Evolutionary conservation across 2,329 filamentous ascomycete species (phyloP), one percentile per base, ranked within the genome.

Genomic region (Trichothecium roseum): DNA sequence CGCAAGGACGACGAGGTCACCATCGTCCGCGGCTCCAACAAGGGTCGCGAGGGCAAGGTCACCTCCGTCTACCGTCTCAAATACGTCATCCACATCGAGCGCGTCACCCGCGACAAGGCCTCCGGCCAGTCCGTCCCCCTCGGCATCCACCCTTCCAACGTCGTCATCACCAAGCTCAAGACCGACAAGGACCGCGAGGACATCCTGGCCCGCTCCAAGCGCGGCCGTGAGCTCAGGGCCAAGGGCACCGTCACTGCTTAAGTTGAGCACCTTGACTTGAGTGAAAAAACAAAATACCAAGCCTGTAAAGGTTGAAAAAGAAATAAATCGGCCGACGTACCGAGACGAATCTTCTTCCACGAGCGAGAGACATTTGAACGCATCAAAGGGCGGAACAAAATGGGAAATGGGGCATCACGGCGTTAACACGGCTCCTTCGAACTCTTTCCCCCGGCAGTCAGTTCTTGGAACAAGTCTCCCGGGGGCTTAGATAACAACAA

Each of bases 81-180:
- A 72, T 98, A 91, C 71, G 76, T 87, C 62, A 81, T 98, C 63
- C 89, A 96, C 80, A 68, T 98, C 66, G 89, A 95, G 79, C 86
- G 89, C 58, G 81, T 98, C 63, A 81, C 81, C 66, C 86, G 88
- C 63, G 91, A 98, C 69, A 98, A 98, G 83, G 83, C 78, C 65
- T 91, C 87, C 65, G 89, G 91, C 69, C 88, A 95, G 75, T 84
- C 79, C 63, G 88, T 96, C 39, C 89, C 89, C 47, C 75, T 96
- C 61, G 86, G 86, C 66, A 81, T 98, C 68, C 84, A 89, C 70
- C 82, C 91, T 58, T 93, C 84, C 70, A 96, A 96, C 70, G 86
- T 94, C 53, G 81, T 94, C 72, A 84, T 98, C 74, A 94, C 82
- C 72, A 95, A 95, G 80, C 78, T 96, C 66, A 94, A 96, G 84